Base-by-base conservation (phyloP, 257 asterid species). In the Solanum medicagineum region DNA sequence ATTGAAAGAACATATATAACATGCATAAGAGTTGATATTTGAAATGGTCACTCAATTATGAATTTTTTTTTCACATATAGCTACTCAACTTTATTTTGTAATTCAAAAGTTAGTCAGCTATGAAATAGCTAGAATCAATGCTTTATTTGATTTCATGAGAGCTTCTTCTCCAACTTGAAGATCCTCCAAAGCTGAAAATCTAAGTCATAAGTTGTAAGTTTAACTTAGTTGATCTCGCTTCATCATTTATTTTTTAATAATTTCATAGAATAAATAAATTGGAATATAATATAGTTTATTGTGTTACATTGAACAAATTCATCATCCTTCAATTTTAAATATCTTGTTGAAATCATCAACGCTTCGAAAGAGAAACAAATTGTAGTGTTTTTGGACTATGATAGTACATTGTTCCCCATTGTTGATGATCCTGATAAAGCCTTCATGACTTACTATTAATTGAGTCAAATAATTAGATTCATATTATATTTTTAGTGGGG, bases 371-470 rank as follows among this genome's bases (percentile, higher is more conserved):
- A 96, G 83, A 94, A 94, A 85, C 92, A 94, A 74, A 88, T 94
- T 1, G 94, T 93, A 16, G 93, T 94, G 71, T 94, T 94, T 83
- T 73, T 93, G 42, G 97, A 94, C 83, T 94, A 94, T 40, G 98
- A 94, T 77, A 97, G 98, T 26, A 94, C 98, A 12, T 91, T 94
- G 40, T 94, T 95, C 24, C 97, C 98, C 53, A 94, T 93, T 40
- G 97, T 94, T 6, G 93, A 89, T 32, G 94, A 94, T 74, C 98
- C 98, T 7, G 98, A 94, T 6, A 85, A 86, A 24, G 98, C 98
- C 73, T 92, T 92, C 89, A 92, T 93, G 86, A 90, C 97, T 24
- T 57, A 36, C 40, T 4, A 36, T 36, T 36, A 36, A 36, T 36
- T 36, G 40, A 36, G 5, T 36, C 6, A 36, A 36, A 36, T 36